These are phyloP conservation scores for Punctularia strigosozonata DNA, from an alignment of 768 basidiomycete species.

Conservation along the genomic window DNA sequence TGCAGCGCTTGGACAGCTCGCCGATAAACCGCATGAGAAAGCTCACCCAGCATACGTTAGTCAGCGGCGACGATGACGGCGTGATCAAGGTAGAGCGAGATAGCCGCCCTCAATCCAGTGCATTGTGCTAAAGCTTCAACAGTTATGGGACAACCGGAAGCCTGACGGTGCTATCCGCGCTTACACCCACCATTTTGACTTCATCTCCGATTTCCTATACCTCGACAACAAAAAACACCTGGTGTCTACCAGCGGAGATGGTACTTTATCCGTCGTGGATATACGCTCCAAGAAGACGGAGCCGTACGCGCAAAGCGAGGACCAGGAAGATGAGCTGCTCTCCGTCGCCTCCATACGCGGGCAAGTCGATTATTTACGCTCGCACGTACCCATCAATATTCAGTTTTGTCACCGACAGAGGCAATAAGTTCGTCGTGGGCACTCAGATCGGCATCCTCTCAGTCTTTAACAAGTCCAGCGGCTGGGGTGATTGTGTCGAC, in stretches of 20 bases:
- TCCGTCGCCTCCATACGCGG: slow-evolving; percentile 79
- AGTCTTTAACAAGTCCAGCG: slow-evolving; percentile 77
- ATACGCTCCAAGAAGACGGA: slow-evolving; percentile 70
- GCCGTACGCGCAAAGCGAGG: slow-evolving; percentile 80
- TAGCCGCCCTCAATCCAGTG: too few species aligned
- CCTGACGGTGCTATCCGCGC: slow-evolving; percentile 46
- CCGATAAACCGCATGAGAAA: slow-evolving; percentile 80
- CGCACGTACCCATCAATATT: not conserved
- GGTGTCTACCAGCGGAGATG: slow-evolving; percentile 77
- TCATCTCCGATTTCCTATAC: slow-evolving; percentile 88
- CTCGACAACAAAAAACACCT: slow-evolving; percentile 57
- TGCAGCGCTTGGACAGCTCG: slow-evolving; percentile 31
- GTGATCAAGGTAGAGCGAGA: slow-evolving; percentile 75
- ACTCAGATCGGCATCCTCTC: slow-evolving; percentile 85
- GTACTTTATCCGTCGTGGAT: slow-evolving; percentile 87
- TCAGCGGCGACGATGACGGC: slow-evolving; percentile 90
- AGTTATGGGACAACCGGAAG: slow-evolving; percentile 89
- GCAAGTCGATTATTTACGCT: slow-evolving; percentile 23
- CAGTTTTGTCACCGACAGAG: slow-evolving; percentile 24
- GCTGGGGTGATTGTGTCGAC: slow-evolving; percentile 90
- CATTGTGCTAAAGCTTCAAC: not conserved
- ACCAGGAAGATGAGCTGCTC: slow-evolving; percentile 91
- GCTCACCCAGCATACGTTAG: slow-evolving; percentile 58
- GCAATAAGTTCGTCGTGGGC: slow-evolving; percentile 77
- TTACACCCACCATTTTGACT: slow-evolving; percentile 87